Evolutionary conservation across 208 protist species (phyloP), one percentile per base, ranked within the genome.

Genomic region (Acanthamoeba castellanii): DNA sequence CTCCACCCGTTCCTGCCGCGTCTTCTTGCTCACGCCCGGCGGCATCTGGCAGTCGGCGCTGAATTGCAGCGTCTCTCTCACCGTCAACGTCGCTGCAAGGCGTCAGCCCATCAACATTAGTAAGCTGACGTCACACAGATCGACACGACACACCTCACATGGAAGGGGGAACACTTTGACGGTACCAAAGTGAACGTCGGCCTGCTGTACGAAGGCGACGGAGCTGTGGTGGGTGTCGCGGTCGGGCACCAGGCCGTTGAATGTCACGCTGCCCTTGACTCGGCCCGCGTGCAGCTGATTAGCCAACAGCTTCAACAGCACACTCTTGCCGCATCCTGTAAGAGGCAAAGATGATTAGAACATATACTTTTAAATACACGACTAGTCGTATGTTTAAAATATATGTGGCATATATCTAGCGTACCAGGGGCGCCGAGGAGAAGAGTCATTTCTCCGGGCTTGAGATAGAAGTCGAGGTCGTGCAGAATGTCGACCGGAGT

Each of bases 1-100:
- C 50, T 95, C 93, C 37, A 92, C 81, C 5, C 68, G 76, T 16
- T 95, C 30, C 4, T 72, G 22, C n/a, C 27, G 4, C 7, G 52
- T 20, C 52, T 57, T 57, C 52, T 57, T 57, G 18, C 18, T 57
- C 42, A 87, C 64, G 5, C 55, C n/a, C 2, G 70, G 7, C 7
- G 57, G 52, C 91, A 96, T 95, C 70, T 95, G 95, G n/a, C 94
- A 66, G 59, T 94, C 95, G 32, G 94, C 96, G 47, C 94, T 95
- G 30, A 96, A 96, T 30, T 59, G 74, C 16, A 96, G 34, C 20
- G 96, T 96, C 52, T 96, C 96, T 25, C 50, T 37, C 32, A 96
- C 95, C 11, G 95, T 96, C 34, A 96, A 89, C 20, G 92, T 88
- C 11, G 94, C 82, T 70, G 55, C 37, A 47, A 47, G 8, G 50